Conservation (phyloP, 768 basidiomycete genomes). For the Amanita pallidorosea region DNA sequence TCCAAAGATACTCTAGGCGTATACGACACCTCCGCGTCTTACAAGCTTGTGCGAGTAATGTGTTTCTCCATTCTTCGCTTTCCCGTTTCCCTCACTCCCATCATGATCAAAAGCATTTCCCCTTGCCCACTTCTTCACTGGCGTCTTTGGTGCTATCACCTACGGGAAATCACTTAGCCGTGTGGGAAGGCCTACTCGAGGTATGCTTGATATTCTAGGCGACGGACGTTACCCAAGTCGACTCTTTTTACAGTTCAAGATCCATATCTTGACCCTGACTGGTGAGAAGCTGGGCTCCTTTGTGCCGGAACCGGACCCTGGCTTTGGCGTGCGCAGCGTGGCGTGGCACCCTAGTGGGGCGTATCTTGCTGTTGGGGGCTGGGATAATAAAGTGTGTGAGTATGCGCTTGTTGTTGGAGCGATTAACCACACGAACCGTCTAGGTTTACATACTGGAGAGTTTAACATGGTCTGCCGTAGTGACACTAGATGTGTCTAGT, state of each 20-base stretch:
- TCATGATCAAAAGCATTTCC: conserved; percentile 76
- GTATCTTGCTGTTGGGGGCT: conserved; percentile 76
- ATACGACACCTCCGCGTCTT: conserved; percentile 65
- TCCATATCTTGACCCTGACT: conserved; percentile 57
- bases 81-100: neutral
- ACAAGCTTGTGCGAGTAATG: conserved; percentile 65
- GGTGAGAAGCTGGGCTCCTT: conserved; percentile 59
- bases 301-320: conserved; percentile 65
- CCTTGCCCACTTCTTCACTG: conserved; percentile 63
- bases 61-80: conserved; percentile 6
- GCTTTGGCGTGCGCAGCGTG: conserved; percentile 69
- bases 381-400: conserved; percentile 70
- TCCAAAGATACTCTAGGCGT: conserved; percentile 83
- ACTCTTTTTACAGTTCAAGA: conserved; percentile 48
- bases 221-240: neutral
- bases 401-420: neutral
- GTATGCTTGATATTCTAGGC: conserved; percentile 22
- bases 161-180: conserved; percentile 60
- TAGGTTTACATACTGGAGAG: conserved; percentile 72
- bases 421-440: neutral
- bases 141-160: conserved; percentile 70
- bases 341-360: conserved; percentile 82
- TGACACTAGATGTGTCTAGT: conserved; percentile 49
- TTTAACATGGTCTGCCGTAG: conserved; percentile 62
- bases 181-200: conserved; percentile 83